Conservation (phyloP, 2,329 filamentous ascomycete species). For the Hansfordia pulvinata region DNA sequence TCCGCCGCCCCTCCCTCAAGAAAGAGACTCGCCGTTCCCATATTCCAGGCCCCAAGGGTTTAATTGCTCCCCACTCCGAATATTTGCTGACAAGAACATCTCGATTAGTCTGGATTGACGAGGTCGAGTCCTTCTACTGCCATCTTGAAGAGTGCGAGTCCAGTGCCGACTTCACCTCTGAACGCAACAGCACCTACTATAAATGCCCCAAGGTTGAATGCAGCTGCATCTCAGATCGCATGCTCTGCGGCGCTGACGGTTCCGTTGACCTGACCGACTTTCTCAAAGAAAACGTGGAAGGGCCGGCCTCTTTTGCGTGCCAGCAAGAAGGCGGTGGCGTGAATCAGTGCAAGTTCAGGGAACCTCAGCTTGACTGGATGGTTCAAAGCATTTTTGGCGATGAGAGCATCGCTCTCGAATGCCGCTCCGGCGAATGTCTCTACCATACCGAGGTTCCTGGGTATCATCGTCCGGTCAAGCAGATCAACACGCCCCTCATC, state of each 20-base stretch:
- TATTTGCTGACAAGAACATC: no score
- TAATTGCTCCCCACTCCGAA: no score
- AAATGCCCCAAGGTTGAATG: conserved; percentile 76
- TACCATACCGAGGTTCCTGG: conserved; percentile 89
- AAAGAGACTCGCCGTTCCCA: no score
- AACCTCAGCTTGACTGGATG: conserved; percentile 83
- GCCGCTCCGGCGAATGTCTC: conserved; percentile 80
- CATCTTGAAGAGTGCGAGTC: conserved; percentile 71
- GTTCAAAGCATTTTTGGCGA: conserved; percentile 87
- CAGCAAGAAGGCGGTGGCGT: conserved; percentile 47
- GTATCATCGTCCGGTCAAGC: conserved; percentile 76
- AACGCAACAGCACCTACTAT: conserved; percentile 73
- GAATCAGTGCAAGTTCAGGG: conserved; percentile 68
- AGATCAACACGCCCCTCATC: conserved; percentile 94
- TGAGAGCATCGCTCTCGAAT: conserved; percentile 71
- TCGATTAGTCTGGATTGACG: conserved; percentile 78
- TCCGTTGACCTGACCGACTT: conserved; percentile 91
- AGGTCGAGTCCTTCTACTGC: conserved; percentile 93
- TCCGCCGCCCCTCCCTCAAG: no score
- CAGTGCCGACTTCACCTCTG: conserved; percentile 50
- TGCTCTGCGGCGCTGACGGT: conserved; percentile 84
- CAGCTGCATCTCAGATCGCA: conserved; percentile 76
- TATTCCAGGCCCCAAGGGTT: no score
- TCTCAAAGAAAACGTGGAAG: conserved; percentile 66
- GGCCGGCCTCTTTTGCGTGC: conserved; percentile 76